phyloP scores from a whole-genome alignment of 2,329 filamentous ascomycete genomes.

The Chaetomiaceae sp. region DNA sequence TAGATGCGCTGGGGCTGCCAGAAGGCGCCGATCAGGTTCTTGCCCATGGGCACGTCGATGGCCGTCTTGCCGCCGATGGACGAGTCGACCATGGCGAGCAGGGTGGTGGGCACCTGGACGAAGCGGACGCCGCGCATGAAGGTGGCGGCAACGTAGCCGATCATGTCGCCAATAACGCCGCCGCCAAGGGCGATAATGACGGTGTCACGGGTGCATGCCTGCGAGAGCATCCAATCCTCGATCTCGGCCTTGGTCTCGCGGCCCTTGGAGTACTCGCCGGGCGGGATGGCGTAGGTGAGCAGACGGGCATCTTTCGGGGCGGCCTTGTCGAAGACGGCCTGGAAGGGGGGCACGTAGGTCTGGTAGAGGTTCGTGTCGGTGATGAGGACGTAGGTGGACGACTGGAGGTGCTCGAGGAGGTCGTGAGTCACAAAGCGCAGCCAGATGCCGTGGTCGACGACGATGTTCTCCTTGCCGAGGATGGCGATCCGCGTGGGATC shows the following conservation, averaged over 20 bases:
- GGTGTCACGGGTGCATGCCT: conserved; percentile 91
- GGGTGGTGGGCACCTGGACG: conserved; percentile 91
- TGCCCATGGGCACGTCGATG: conserved; percentile 92
- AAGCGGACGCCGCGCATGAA: conserved; percentile 98
- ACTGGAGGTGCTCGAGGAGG: conserved; percentile 68
- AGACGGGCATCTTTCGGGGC: conserved; percentile 53
- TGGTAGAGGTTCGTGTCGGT: conserved; percentile 89
- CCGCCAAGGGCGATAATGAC: conserved; percentile 92
- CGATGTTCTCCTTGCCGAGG: conserved; percentile 81
- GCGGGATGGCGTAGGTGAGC: conserved; percentile 79
- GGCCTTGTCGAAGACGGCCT: conserved; percentile 55
- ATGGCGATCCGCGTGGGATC: conserved; percentile 65
- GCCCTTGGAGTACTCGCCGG: conserved; percentile 90
- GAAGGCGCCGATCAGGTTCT: conserved; percentile 93
- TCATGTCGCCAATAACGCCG: conserved; percentile 96
- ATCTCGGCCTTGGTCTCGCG: conserved; percentile 91
- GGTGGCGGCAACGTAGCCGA: conserved; percentile 93
- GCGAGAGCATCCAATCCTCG: conserved; percentile 92
- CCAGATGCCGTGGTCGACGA: conserved; percentile 91
- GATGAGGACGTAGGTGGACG: conserved; percentile 92
- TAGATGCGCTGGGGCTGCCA: conserved; percentile 95
- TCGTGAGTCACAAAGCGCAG: conserved; percentile 74
- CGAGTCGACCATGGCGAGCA: conserved; percentile 96
- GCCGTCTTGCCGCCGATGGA: conserved; percentile 98
- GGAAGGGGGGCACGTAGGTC: conserved; percentile 75